Conservation (phyloP, 108 stramenopile genomes). For the Cyclostephanos invisitatus region DNA sequence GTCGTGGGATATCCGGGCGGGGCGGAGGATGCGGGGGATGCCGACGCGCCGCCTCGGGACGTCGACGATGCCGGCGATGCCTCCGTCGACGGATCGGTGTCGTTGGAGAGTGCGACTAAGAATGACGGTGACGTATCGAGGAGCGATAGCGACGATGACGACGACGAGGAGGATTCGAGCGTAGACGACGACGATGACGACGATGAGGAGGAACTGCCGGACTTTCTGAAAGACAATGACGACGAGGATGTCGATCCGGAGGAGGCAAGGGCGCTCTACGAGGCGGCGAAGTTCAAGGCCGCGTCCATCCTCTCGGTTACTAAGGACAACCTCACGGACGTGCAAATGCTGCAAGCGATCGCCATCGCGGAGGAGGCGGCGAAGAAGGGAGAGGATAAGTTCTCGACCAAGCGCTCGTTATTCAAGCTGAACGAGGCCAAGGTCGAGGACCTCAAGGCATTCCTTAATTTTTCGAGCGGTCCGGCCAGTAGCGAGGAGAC, state of each 20-base stretch:
- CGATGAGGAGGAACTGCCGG: slow-evolving; percentile 37
- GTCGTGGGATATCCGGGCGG: slow-evolving; percentile 22
- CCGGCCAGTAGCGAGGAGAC: slow-evolving; percentile 5
- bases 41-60: slow-evolving; percentile 27
- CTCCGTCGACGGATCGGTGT: slow-evolving; percentile 40
- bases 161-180: slow-evolving; percentile 12
- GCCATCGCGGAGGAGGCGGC: slow-evolving; percentile 51
- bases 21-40: background rate
- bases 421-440: slow-evolving; percentile 49
- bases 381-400: slow-evolving; percentile 45
- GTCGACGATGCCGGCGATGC: slow-evolving; percentile 31
- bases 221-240: slow-evolving; percentile 42
- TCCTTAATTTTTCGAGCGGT: slow-evolving; percentile 28
- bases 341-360: slow-evolving; percentile 54
- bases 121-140: slow-evolving; percentile 29
- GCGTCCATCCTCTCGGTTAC: slow-evolving; percentile 48
- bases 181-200: slow-evolving; percentile 20
- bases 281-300: slow-evolving; percentile 46
- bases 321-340: slow-evolving; percentile 45
- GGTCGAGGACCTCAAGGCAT: slow-evolving; percentile 41
- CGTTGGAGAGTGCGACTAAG: slow-evolving; percentile 16
- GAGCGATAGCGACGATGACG: slow-evolving; percentile 19
- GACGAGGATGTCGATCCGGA: slow-evolving; percentile 37
- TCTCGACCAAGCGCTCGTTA: slow-evolving; percentile 42
- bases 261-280: slow-evolving; percentile 37